These are phyloP conservation scores for Neohortaea acidophila DNA, from an alignment of 495 filamentous ascomycete genomes.

Conservation along the genomic window DNA sequence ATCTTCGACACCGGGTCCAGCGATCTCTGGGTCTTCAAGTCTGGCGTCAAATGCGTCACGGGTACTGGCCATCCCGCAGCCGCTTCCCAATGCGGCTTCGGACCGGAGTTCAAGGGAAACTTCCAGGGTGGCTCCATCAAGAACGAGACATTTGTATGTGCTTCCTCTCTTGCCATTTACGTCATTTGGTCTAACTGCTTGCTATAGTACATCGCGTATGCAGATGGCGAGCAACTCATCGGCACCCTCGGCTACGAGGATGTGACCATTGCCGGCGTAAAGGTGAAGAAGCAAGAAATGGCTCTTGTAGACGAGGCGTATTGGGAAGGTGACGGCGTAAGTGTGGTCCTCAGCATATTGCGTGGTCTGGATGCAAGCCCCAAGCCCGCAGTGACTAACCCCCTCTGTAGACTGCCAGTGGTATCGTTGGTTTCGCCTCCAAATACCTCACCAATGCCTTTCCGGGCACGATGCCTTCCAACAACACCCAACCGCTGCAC, in stretches of 20 bases:
- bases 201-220: too few species aligned
- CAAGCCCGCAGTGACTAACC: too few species aligned
- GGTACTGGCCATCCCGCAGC: constrained; percentile 19
- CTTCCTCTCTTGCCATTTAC: too few species aligned
- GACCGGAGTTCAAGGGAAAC: constrained; percentile 28
- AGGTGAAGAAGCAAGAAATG: constrained; percentile 39
- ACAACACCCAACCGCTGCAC: constrained; percentile 1
- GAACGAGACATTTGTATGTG: constrained; percentile 40
- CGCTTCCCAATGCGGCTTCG: constrained; percentile 33
- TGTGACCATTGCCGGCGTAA: constrained; percentile 39
- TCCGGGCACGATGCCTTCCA: constrained; percentile 1
- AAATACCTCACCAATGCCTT: constrained; percentile 7
- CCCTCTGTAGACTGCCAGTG: too few species aligned
- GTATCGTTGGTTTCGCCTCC: constrained; percentile 14
- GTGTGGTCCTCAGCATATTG: too few species aligned
- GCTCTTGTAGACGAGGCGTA: constrained; percentile 37
- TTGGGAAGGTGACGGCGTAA: constrained; percentile 24
- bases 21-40: constrained; percentile 45
- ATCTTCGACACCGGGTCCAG: constrained; percentile 48
- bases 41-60: constrained; percentile 36
- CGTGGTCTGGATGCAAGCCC: too few species aligned
- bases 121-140: constrained; percentile 30
- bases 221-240: constrained; percentile 40
- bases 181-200: too few species aligned
- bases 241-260: constrained; percentile 44